These are phyloP conservation scores for Apophysomyces ossiformis DNA, from an alignment of 371 early-diverging fungal genomes.

Conservation along the genomic window DNA sequence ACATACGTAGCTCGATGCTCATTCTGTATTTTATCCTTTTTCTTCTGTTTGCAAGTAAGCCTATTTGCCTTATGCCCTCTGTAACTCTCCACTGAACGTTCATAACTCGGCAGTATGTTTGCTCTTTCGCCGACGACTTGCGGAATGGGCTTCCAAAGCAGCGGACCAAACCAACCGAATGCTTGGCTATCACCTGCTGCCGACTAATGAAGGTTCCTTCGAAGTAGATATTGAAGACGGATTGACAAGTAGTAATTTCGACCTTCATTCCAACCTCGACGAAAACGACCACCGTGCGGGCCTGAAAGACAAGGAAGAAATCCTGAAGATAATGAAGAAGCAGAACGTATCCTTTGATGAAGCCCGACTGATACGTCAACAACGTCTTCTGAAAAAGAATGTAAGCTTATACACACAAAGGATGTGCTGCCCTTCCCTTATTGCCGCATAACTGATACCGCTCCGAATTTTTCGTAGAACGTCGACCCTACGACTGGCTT, in stretches of 20 bases:
- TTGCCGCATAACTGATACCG: neutral
- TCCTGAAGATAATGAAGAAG: slow-evolving; percentile 75
- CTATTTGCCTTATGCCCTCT: neutral
- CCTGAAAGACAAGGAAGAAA: slow-evolving; percentile 74
- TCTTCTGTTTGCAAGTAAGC: slow-evolving; percentile 1
- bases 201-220: slow-evolving; percentile 54
- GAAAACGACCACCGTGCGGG: slow-evolving; percentile 75
- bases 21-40: slow-evolving; percentile 1
- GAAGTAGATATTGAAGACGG: slow-evolving; percentile 74
- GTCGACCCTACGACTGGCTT: slow-evolving; percentile 83
- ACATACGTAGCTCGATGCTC: neutral
- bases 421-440: neutral
- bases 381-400: slow-evolving; percentile 70
- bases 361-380: slow-evolving; percentile 79
- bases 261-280: slow-evolving; percentile 66
- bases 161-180: slow-evolving; percentile 48
- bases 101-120: slow-evolving; percentile 29
- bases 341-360: slow-evolving; percentile 79
- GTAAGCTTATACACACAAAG: slow-evolving; percentile 26
- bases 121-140: slow-evolving; percentile 35
- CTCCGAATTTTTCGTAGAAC: slow-evolving; percentile 35
- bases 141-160: slow-evolving; percentile 26
- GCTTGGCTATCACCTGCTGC: slow-evolving; percentile 53
- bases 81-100: neutral
- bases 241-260: slow-evolving; percentile 72